Base-by-base conservation (phyloP, 2,329 filamentous ascomycete genomes). In the Ophiosphaerella herpotricha region DNA sequence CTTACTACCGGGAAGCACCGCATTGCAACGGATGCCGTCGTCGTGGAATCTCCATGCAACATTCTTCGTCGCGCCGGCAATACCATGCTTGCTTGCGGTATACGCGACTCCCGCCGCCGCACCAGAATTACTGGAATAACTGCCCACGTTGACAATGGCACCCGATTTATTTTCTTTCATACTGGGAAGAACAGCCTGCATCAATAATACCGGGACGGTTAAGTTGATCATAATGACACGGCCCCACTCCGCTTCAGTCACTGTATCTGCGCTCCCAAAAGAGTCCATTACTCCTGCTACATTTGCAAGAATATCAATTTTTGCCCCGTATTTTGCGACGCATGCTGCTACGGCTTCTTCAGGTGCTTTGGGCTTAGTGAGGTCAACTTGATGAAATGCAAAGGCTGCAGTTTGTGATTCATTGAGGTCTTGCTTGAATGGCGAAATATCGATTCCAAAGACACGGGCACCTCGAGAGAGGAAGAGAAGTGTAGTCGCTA, bases 11-110 rank as follows among this genome's bases (percentile, higher is more conserved):
- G 78, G 77, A 3, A 77, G 66, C 4, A 80, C 67, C 14, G 75
- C 76, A 54, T 79, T 80, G 54, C 76, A 78, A 6, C 77, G 67
- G 39, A 80, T 78, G 7, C 74, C 72, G 31, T 78, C 73, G 31
- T 75, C 70, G 13, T 70, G 70, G 51, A 78, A 79, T 4, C 75
- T 64, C 71, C 75, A 80, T 4, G 77, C 77, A 0, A 78, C 75
- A 43, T 78, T 78, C 53, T 77, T 79, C 4, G 77, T 80, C 11
- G 76, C 75, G 8, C 77, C 77, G 13, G 78, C 63, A 66, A 79
- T 60, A 0, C 73, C 74, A 58, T 77, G 74, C 52, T 78, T 76
- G 43, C 70, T 74, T 7, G 76, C 72, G 16, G 77, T 79, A 52
- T 78, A 79, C 13, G 77, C 76, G 16, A 77, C 64, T 1, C 77